phyloP scores from a whole-genome alignment of 139 green algal species.

The Chlamydomonas sphaeroides region DNA sequence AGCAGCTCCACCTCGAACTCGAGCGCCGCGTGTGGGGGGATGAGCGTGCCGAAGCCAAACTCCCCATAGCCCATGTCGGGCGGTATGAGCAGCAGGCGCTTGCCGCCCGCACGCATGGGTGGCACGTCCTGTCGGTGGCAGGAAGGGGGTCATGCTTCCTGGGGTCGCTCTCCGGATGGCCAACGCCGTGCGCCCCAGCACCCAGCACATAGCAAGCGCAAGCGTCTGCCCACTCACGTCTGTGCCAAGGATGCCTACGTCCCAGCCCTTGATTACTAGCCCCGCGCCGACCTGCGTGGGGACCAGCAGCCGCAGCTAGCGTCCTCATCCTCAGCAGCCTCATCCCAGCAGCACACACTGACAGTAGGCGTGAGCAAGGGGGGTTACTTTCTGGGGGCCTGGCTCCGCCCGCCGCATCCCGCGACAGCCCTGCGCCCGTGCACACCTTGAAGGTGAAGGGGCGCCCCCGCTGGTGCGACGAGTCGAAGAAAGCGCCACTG shows the following conservation, averaged over 20 bases:
- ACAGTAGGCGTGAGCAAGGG: too few relatives aligned
- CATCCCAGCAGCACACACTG: too few relatives aligned
- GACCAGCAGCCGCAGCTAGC: too few relatives aligned
- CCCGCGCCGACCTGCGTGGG: slow-evolving; percentile 59
- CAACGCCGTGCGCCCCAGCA: too few relatives aligned
- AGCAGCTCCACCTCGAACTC: slow-evolving; percentile 77
- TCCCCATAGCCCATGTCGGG: slow-evolving; percentile 45
- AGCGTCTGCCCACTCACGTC: slow-evolving; percentile 25
- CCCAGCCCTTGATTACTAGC: slow-evolving; percentile 83
- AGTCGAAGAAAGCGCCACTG: slow-evolving; percentile 83
- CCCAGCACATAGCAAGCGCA: too few relatives aligned
- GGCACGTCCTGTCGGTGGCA: background rate
- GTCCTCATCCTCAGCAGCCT: too few relatives aligned
- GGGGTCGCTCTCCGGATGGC: too few relatives aligned
- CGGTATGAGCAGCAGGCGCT: slow-evolving; percentile 52
- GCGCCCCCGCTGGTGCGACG: slow-evolving; percentile 73
- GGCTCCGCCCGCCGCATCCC: too few relatives aligned
- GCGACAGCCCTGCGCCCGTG: background rate
- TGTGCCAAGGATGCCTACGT: slow-evolving; percentile 78
- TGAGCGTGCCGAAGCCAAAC: slow-evolving; percentile 54
- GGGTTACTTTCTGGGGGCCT: too few relatives aligned
- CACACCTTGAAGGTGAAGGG: slow-evolving; percentile 81
- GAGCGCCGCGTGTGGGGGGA: slow-evolving; percentile 68
- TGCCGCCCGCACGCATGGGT: slow-evolving; percentile 30
- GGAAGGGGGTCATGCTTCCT: background rate